Evolutionary conservation across 2,329 filamentous ascomycete species (phyloP).

Genomic region (Pleoardoris graminearum): DNA sequence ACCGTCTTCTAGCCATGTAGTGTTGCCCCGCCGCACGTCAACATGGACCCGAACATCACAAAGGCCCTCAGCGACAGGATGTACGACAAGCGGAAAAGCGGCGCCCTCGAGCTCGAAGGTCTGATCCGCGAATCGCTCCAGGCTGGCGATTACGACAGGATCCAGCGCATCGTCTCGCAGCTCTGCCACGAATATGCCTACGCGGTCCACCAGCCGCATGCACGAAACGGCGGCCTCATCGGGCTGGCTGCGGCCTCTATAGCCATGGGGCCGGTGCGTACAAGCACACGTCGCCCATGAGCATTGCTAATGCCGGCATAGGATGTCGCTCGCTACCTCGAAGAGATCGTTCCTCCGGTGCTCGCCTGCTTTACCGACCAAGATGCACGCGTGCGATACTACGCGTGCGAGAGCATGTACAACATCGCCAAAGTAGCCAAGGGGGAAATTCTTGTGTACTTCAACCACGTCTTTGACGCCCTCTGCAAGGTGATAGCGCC

Average conservation of each 20-base stretch:
- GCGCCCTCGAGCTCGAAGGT: conserved; percentile 91
- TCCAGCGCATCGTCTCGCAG: conserved; percentile 89
- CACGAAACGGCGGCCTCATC: conserved; percentile 93
- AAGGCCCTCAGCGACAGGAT: conserved; percentile 95
- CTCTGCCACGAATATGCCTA: conserved; percentile 98
- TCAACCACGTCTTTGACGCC: conserved; percentile 98
- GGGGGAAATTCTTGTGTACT: conserved; percentile 94
- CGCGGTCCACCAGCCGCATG: conserved; percentile 94
- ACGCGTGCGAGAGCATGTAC: conserved; percentile 99
- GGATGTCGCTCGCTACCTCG: conserved; percentile 89
- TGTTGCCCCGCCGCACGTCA: conserved; percentile 20
- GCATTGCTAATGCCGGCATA: conserved; percentile 48
- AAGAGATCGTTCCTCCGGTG: conserved; percentile 93
- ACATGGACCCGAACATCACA: conserved; percentile 87
- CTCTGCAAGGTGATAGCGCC: conserved; percentile 78
- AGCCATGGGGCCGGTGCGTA: conserved; percentile 82
- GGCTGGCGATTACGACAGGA: conserved; percentile 75
- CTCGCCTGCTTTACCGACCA: conserved; percentile 97
- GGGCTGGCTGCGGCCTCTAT: conserved; percentile 94
- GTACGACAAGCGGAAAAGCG: conserved; percentile 96
- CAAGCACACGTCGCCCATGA: not conserved
- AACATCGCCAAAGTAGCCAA: conserved; percentile 99
- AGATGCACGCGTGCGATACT: conserved; percentile 95
- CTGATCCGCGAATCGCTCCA: conserved; percentile 83
- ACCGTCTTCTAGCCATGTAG: conserved; percentile 29